Evolutionary conservation across 176 grass and related monocot species (phyloP), one percentile per base, ranked within the genome.

Genomic region (Rhipidocladum racemiflorum): DNA sequence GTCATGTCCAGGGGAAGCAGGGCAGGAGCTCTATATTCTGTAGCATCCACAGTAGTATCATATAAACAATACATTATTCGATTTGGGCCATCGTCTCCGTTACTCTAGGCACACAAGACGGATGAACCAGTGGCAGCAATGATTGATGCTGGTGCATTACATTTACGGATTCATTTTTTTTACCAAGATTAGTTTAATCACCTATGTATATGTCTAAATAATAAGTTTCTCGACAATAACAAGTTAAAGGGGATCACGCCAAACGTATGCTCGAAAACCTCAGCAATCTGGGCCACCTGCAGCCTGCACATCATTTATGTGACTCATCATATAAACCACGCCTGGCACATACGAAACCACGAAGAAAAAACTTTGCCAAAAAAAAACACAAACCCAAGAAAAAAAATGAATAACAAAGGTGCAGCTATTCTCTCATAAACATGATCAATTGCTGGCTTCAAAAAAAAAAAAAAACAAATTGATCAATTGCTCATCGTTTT

Each of bases 301-400:
- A 36, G 29, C 29, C 5, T 57, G 38, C 88, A 83, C 83, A 35
- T 89, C 83, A 89, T 89, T 86, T 86, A 29, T 82, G 83, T 86
- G 88, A 86, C 72, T 72, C 72, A 38, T 57, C 78, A 82, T 86
- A 66, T 75, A 56, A 90, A 65, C 48, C 88, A 59, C 83, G 48
- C 78, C 83, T 55, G 40, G 48, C 6, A 1, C 56, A 55, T 30
- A 76, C 25, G 5, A 63, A 62, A 46, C 16, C 30, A 70, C 18
- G 39, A 43, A 85, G 3, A n/a, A 44, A 28, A 29, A 61, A 36
- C 6, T 36, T 43, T 32, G 2, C 27, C 27, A 9, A 14, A 62
- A 2, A 9, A 72, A 4, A 50, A 36, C 29, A 46, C 68, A 29
- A 7, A 14, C 7, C 45, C 25, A 10, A 12, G 48, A 15, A 18